Conservation (phyloP, 2,329 filamentous ascomycete species). For the Helminthosporium solani region DNA sequence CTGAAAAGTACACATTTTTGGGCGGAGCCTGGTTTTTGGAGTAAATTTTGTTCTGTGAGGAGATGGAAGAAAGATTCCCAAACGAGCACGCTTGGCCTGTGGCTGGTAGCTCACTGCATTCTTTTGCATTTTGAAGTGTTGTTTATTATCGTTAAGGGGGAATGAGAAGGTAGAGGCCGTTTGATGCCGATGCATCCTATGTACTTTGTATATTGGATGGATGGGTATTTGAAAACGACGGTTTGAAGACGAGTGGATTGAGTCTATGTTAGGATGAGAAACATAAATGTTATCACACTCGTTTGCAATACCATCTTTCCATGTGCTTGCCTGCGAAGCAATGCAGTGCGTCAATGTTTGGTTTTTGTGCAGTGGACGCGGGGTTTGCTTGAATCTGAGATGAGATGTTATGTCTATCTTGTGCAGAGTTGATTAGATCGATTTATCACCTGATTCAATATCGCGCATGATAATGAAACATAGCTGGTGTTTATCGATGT, state of each 20-base stretch:
- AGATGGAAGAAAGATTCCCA: conserved; percentile 13
- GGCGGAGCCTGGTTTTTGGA: conserved; percentile 9
- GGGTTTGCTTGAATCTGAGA: too few species aligned
- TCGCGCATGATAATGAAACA: too few species aligned
- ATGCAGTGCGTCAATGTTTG: too few species aligned
- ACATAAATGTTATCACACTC: conserved; percentile 41
- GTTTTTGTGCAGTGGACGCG: too few species aligned
- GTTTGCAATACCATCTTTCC: conserved; percentile 11
- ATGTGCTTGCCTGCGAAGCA: not conserved
- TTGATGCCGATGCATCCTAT: conserved; percentile 1
- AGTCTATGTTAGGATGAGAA: conserved; percentile 35
- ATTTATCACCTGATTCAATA: too few species aligned
- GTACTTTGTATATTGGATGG: not conserved
- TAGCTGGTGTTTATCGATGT: too few species aligned
- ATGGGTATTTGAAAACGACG: conserved; percentile 7
- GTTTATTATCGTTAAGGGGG: conserved; percentile 11
- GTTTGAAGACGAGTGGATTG: conserved; percentile 11
- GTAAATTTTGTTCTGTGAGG: not conserved
- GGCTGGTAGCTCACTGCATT: conserved; percentile 40
- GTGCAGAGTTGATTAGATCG: too few species aligned
- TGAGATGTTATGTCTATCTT: too few species aligned
- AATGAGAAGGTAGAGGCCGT: conserved; percentile 1
- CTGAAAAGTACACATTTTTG: conserved; percentile 11
- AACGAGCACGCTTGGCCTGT: conserved; percentile 36
- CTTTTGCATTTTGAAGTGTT: conserved; percentile 25